A percentile compares a stretch with the other conserved stretches of the same genome.
Conservation (phyloP, 2,329 filamentous ascomycete genomes). For the Capronia epimyces region DNA sequence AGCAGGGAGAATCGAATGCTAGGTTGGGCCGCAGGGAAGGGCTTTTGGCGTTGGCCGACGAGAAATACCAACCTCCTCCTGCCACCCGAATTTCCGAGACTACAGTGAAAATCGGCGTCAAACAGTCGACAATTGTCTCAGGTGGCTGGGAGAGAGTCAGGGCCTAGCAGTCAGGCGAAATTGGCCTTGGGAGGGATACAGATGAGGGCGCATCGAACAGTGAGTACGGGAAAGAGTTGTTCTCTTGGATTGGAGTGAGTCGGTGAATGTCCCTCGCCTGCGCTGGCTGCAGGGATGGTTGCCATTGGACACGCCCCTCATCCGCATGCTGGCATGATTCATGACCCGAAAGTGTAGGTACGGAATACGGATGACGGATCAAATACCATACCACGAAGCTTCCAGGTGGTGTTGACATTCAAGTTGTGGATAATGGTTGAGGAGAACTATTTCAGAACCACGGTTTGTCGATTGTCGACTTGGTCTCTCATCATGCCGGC, state of each 20-base stretch:
- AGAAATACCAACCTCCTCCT: not conserved
- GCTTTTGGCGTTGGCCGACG: not conserved
- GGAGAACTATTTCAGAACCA: too few species aligned
- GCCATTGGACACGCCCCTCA: not conserved
- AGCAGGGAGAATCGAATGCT: conserved; percentile 3
- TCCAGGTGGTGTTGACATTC: too few species aligned
- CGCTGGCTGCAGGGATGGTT: not conserved
- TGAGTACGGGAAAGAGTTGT: not conserved
- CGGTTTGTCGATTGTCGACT: too few species aligned
- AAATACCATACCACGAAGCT: too few species aligned
- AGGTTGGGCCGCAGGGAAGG: not conserved
- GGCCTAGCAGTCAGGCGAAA: not conserved
- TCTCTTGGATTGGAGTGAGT: not conserved
- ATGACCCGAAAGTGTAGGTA: too few species aligned
- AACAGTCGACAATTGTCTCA: not conserved
- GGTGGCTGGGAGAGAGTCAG: not conserved
- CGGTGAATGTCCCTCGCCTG: not conserved
- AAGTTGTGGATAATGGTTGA: too few species aligned
- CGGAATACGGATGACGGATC: too few species aligned
- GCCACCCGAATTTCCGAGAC: not conserved
- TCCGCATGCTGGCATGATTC: not conserved
- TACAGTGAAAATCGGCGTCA: not conserved
- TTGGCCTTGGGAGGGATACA: not conserved
- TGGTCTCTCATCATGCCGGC: too few species aligned
- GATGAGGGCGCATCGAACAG: not conserved